Percentiles rank a stretch among this genome's conserved stretches.
Evolutionary conservation across 768 basidiomycete genomes (phyloP).

Genomic region (Amyloporia xantha): DNA sequence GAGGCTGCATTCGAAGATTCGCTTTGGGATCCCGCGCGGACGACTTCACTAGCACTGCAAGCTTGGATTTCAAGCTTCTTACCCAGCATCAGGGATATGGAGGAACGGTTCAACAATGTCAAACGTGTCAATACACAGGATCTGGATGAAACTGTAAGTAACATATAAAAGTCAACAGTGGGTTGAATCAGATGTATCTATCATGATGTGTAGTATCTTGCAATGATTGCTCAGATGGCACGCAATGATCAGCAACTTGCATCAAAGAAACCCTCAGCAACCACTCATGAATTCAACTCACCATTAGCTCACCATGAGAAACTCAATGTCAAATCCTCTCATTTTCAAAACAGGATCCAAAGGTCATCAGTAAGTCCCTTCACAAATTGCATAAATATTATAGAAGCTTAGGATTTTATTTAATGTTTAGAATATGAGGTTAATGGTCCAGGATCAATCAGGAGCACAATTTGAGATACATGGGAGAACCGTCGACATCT

Average conservation of each 20-base stretch:
- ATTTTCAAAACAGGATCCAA: constrained; percentile 26
- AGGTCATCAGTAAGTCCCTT: constrained; percentile 9
- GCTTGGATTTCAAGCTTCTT: constrained; percentile 33
- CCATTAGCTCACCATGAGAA: constrained; percentile 8
- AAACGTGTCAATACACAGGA: constrained; percentile 38
- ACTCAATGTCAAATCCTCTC: constrained; percentile 17
- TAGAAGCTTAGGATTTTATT: background rate
- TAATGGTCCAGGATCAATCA: constrained; percentile 18
- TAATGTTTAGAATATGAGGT: background rate
- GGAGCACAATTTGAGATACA: constrained; percentile 20
- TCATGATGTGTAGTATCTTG: constrained; percentile 11
- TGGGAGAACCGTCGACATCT: constrained; percentile 15
- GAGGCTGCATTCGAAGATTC: constrained; percentile 12
- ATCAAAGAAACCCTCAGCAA: constrained; percentile 21
- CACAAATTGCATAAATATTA: background rate
- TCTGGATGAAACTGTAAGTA: constrained; percentile 30
- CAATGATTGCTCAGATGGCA: constrained; percentile 12
- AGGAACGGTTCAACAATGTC: constrained; percentile 36
- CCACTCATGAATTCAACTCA: constrained; percentile 18
- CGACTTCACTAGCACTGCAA: constrained; percentile 13
- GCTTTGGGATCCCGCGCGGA: constrained; percentile 12
- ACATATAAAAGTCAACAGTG: no score
- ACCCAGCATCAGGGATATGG: constrained; percentile 34
- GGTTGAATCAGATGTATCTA: background rate
- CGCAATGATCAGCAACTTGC: constrained; percentile 22